Evolutionary conservation across 768 basidiomycete genomes (phyloP).

Genomic region (Bullera alba): DNA sequence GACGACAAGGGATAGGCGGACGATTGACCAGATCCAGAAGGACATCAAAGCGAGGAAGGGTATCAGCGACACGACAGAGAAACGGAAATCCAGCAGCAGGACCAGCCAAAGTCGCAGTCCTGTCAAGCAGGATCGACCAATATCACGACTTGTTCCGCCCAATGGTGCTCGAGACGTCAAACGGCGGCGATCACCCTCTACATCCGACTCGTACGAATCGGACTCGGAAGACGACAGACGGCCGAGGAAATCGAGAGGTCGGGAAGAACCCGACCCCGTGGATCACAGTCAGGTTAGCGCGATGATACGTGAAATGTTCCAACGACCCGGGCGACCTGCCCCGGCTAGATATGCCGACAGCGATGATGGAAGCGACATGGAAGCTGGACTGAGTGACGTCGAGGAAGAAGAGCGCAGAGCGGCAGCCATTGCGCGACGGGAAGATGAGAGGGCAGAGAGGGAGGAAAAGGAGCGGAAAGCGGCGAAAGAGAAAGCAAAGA

Average conservation of each 20-base stretch:
- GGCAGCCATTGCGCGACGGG: conserved; percentile 28
- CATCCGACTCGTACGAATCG: neutral
- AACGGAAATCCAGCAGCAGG: neutral
- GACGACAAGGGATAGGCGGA: conserved; percentile 25
- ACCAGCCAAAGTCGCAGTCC: neutral
- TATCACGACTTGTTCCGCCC: no score
- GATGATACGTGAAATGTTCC: conserved; percentile 29
- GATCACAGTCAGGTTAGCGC: conserved; percentile 17
- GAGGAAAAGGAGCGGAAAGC: conserved; percentile 24
- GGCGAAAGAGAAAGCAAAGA: conserved; percentile 27
- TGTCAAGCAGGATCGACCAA: conserved; percentile 9
- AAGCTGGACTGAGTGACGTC: conserved; percentile 34
- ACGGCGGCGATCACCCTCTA: conserved; percentile 4
- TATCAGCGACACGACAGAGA: neutral
- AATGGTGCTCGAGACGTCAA: conserved; percentile 11
- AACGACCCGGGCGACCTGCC: conserved; percentile 19
- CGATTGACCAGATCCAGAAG: conserved; percentile 31
- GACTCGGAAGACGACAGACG: neutral
- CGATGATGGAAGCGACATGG: conserved; percentile 32
- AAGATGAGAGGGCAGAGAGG: conserved; percentile 31
- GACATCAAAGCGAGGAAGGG: conserved; percentile 22
- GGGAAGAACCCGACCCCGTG: conserved; percentile 4
- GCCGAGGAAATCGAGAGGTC: neutral
- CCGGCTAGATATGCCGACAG: conserved; percentile 10
- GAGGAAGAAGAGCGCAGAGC: conserved; percentile 32